Percentiles rank a stretch among this genome's conserved stretches.
These are phyloP conservation scores for Chalaropsis thielavioides DNA, from an alignment of 2,329 filamentous ascomycete species.

Conservation along the genomic window DNA sequence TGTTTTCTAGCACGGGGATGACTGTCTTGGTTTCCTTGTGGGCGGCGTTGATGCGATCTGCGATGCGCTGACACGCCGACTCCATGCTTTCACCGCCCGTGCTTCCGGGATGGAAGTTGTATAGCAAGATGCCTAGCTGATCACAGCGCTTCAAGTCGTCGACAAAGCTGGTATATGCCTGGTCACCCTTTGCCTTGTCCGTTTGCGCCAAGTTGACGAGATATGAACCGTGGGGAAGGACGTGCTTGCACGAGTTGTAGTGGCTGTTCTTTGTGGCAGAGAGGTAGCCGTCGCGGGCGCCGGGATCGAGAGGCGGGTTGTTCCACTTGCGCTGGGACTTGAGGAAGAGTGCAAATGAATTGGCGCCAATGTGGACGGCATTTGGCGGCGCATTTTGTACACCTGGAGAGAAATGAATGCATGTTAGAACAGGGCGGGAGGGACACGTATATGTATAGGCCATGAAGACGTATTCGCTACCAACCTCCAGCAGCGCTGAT, in stretches of 20 bases:
- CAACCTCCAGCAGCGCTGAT: conserved; percentile 76
- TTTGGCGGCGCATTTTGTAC: conserved; percentile 81
- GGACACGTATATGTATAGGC: too few species aligned
- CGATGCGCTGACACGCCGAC: conserved; percentile 64
- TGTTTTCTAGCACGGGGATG: conserved; percentile 81
- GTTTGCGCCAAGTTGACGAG: conserved; percentile 88
- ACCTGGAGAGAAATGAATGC: conserved; percentile 39
- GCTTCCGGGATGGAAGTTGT: conserved; percentile 94
- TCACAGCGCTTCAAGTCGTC: conserved; percentile 83
- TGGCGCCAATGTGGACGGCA: conserved; percentile 67
- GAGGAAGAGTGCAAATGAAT: conserved; percentile 86
- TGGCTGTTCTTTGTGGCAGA: conserved; percentile 50
- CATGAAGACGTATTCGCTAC: conserved; percentile 18
- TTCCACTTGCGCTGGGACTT: conserved; percentile 95
- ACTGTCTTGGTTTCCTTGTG: conserved; percentile 64
- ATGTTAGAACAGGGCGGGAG: neutral
- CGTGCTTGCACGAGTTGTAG: conserved; percentile 57
- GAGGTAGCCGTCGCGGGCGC: conserved; percentile 55
- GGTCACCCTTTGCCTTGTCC: conserved; percentile 62
- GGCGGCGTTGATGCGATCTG: conserved; percentile 65
- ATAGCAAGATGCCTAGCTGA: conserved; percentile 71
- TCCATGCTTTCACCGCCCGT: conserved; percentile 49
- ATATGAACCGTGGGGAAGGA: conserved; percentile 89
- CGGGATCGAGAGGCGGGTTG: conserved; percentile 59
- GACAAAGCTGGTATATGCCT: conserved; percentile 74